These are phyloP conservation scores for Candida pseudoviswanathii DNA, from an alignment of 1,139 yeast genomes.

Conservation along the genomic window DNA sequence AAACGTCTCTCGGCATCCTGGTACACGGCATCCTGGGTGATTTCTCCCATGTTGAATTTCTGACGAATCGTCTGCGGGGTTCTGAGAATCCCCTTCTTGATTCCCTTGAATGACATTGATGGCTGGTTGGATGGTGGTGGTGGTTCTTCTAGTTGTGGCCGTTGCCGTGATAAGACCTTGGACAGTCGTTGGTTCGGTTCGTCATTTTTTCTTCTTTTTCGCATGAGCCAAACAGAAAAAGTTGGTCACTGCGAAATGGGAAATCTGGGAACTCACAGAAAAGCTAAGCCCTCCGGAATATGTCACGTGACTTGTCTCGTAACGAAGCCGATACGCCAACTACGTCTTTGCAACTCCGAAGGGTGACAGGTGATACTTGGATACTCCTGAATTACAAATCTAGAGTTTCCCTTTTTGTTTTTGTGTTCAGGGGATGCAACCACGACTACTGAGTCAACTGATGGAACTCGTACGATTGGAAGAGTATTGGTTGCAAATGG, in stretches of 20 bases:
- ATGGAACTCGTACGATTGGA: constrained; percentile 2
- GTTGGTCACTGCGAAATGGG: not conserved
- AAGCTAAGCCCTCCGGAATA: not conserved
- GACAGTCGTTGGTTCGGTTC: too few species aligned
- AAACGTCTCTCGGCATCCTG: constrained; percentile 95
- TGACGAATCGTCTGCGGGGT: constrained; percentile 83
- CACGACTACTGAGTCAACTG: not conserved
- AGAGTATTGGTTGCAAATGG: not conserved
- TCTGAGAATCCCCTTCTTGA: constrained; percentile 82
- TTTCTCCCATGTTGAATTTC: constrained; percentile 82
- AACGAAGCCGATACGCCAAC: too few species aligned
- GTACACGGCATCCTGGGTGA: constrained; percentile 85
- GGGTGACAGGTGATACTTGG: not conserved
- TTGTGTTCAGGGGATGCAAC: not conserved
- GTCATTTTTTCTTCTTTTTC: too few species aligned
- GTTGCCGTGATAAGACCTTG: not conserved
- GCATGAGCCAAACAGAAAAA: not conserved
- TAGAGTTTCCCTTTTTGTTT: not conserved
- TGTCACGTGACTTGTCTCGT: not conserved
- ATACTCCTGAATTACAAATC: not conserved
- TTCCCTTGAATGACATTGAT: constrained; percentile 88
- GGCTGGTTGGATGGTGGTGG: not conserved
- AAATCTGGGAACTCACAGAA: not conserved
- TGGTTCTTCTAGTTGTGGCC: not conserved
- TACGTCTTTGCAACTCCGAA: too few species aligned